Conservation (phyloP, 768 basidiomycete species). For the Russula sp. region DNA sequence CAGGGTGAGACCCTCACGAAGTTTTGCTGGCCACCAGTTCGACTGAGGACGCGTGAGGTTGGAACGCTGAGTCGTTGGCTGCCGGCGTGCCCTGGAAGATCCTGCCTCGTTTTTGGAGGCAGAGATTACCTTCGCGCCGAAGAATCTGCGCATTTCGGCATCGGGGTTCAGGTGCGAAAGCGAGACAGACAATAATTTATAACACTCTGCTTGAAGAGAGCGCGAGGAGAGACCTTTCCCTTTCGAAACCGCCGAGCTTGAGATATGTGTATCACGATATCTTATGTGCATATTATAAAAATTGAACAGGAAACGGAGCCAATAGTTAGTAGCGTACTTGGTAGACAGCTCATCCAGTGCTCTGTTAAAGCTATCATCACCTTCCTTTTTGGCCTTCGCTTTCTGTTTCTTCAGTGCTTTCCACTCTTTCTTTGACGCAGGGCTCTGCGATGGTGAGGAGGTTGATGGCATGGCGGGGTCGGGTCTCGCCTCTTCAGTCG, state of each 20-base stretch:
- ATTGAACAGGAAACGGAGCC: background rate
- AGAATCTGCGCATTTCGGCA: slow-evolving; percentile 89
- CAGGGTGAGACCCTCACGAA: slow-evolving; percentile 68
- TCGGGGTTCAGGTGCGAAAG: slow-evolving; percentile 79
- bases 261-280: slow-evolving; percentile 47
- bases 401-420: slow-evolving; percentile 57
- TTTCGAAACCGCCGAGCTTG: background rate
- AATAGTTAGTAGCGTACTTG: slow-evolving; percentile 43
- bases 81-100: slow-evolving; percentile 35
- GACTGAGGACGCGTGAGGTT: slow-evolving; percentile 71
- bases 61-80: slow-evolving; percentile 48
- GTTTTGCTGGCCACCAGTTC: slow-evolving; percentile 66
- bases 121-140: slow-evolving; percentile 84
- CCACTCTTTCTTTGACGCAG: slow-evolving; percentile 42
- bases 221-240: slow-evolving; percentile 26
- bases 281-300: slow-evolving; percentile 29
- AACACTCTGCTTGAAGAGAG: slow-evolving; percentile 35
- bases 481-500: slow-evolving; percentile 2
- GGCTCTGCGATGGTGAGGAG: slow-evolving; percentile 13
- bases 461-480: slow-evolving; percentile 4
- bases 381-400: slow-evolving; percentile 51
- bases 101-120: slow-evolving; percentile 43
- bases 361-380: slow-evolving; percentile 73
- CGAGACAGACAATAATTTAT: slow-evolving; percentile 68
- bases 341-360: slow-evolving; percentile 79